Evolutionary conservation across 768 basidiomycete genomes (phyloP).

Genomic region (Tulasnella calospora): DNA sequence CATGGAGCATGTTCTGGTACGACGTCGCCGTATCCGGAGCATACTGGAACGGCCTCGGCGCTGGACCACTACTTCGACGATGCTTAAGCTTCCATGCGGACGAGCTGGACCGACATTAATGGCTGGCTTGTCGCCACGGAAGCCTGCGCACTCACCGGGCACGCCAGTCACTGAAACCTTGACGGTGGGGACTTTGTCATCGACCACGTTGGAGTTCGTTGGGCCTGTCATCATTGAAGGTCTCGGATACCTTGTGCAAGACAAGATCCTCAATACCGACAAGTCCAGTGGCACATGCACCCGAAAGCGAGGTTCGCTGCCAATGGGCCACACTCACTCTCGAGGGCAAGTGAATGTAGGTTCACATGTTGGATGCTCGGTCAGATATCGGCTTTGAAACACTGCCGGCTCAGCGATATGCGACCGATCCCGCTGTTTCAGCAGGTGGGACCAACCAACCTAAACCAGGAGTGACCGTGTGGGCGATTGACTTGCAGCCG

Average conservation of each 20-base stretch:
- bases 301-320: conserved; percentile 82
- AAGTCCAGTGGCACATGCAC: conserved; percentile 86
- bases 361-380: conserved; percentile 63
- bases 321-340: conserved; percentile 69
- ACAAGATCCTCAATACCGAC: conserved; percentile 66
- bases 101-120: too few species aligned
- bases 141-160: too few species aligned
- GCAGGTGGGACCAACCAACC: conserved; percentile 55
- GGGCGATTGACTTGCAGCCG: conserved; percentile 63
- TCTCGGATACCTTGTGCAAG: conserved; percentile 85
- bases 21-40: conserved; percentile 74
- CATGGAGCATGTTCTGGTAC: too few species aligned
- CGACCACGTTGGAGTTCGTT: conserved; percentile 87
- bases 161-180: too few species aligned
- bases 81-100: conserved; percentile 82
- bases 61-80: conserved; percentile 82
- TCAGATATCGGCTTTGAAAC: conserved; percentile 62
- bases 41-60: conserved; percentile 81
- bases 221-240: conserved; percentile 98
- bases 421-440: conserved; percentile 60
- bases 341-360: conserved; percentile 59
- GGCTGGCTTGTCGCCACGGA: too few species aligned
- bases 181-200: conserved; percentile 94
- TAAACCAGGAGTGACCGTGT: conserved; percentile 76
- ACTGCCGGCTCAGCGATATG: conserved; percentile 50